Evolutionary conservation across 1,139 yeast genomes (phyloP).

Genomic region (Sugiyamaella paludigena): DNA sequence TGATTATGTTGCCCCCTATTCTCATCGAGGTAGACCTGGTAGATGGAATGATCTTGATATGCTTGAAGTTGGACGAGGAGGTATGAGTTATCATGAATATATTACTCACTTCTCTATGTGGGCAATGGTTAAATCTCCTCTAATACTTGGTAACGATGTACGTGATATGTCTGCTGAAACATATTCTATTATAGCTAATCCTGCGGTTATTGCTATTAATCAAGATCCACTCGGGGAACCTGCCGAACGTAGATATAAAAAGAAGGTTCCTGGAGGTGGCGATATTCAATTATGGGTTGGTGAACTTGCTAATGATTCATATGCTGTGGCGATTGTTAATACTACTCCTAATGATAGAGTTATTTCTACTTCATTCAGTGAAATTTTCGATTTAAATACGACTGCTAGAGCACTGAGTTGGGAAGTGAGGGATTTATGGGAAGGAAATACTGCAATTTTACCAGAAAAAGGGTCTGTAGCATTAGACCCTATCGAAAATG

Average conservation of each 20-base stretch:
- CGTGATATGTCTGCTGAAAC: constrained; percentile 26
- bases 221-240: constrained; percentile 31
- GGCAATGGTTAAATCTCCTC: constrained; percentile 35
- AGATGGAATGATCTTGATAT: constrained; percentile 37
- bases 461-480: not conserved
- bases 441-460: not conserved
- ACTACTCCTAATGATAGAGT: not conserved
- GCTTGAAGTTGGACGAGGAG: constrained; percentile 38
- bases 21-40: constrained; percentile 30
- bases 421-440: constrained; percentile 5
- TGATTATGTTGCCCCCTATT: constrained; percentile 32
- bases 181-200: constrained; percentile 27
- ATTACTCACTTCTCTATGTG: constrained; percentile 35
- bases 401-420: constrained; percentile 2
- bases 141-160: constrained; percentile 35
- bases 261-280: not conserved
- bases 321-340: constrained; percentile 6
- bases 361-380: not conserved
- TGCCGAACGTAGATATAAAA: constrained; percentile 27
- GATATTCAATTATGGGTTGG: constrained; percentile 6
- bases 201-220: constrained; percentile 32
- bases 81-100: constrained; percentile 32
- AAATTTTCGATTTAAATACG: constrained; percentile 4
- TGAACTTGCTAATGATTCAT: constrained; percentile 2
- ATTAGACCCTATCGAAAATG: not conserved